A percentile compares a stretch with the other conserved stretches of the same genome.
Evolutionary conservation across 352 stramenopile species (phyloP).

Genomic region (Phytophthora pistaciae): DNA sequence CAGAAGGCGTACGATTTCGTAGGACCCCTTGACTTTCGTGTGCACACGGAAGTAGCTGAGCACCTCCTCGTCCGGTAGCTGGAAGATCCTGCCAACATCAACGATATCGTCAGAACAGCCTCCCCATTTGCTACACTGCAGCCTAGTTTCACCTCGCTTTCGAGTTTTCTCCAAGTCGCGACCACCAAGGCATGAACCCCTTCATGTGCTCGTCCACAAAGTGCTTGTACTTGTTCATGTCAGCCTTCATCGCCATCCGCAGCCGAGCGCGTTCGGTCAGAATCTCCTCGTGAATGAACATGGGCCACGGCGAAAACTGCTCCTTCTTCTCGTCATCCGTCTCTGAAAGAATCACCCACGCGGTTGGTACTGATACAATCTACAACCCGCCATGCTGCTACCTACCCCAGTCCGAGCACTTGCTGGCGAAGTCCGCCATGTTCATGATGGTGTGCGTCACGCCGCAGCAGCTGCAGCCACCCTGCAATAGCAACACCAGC

Average conservation of each 20-base stretch:
- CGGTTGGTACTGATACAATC: not conserved
- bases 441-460: slow-evolving; percentile 91
- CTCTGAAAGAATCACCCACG: slow-evolving; percentile 55
- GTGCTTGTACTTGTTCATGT: slow-evolving; percentile 72
- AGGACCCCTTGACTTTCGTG: slow-evolving; percentile 92
- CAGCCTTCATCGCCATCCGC: slow-evolving; percentile 83
- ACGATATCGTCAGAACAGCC: not conserved
- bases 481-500: slow-evolving; percentile 39
- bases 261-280: slow-evolving; percentile 92
- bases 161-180: slow-evolving; percentile 46
- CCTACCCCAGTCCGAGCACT: slow-evolving; percentile 91
- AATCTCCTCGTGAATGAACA: slow-evolving; percentile 94
- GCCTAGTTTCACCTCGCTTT: slow-evolving; percentile 48
- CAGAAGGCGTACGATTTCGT: slow-evolving; percentile 79
- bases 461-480: slow-evolving; percentile 92
- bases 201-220: slow-evolving; percentile 78
- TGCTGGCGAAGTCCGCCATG: slow-evolving; percentile 82
- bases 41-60: slow-evolving; percentile 80
- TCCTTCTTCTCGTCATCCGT: slow-evolving; percentile 94
- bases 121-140: not conserved
- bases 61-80: slow-evolving; percentile 88
- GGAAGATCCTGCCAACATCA: slow-evolving; percentile 63
- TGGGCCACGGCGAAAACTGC: slow-evolving; percentile 82
- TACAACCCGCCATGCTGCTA: not conserved
- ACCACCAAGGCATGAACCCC: slow-evolving; percentile 69